Percentiles rank a stretch among this genome's conserved stretches.
Conservation (phyloP, 768 basidiomycete genomes). For the Boletus vermiculosoides region DNA sequence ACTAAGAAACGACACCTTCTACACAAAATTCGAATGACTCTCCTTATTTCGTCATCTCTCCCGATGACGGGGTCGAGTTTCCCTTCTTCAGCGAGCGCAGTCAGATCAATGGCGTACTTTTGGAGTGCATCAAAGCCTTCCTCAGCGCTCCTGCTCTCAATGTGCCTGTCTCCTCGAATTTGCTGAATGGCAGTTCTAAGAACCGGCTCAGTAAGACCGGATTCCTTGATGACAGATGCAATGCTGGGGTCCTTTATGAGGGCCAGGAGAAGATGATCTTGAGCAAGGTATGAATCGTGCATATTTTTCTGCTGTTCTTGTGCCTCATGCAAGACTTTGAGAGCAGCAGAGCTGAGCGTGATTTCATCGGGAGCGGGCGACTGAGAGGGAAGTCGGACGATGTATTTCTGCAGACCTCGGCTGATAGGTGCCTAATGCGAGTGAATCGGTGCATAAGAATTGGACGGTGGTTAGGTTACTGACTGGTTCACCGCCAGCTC, state of each 20-base stretch:
- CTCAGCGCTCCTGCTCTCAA: constrained; percentile 86
- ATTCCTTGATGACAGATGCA: constrained; percentile 69
- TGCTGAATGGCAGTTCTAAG: constrained; percentile 78
- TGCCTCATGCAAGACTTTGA: constrained; percentile 72
- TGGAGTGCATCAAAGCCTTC: constrained; percentile 90
- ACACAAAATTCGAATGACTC: constrained; percentile 80
- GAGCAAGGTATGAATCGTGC: constrained; percentile 90
- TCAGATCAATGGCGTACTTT: constrained; percentile 87
- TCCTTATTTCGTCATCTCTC: constrained; percentile 87
- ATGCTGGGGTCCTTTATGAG: constrained; percentile 75
- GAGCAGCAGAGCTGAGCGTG: constrained; percentile 52
- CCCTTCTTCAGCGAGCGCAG: constrained; percentile 83
- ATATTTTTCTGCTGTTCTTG: constrained; percentile 76
- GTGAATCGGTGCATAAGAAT: not conserved
- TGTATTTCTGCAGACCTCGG: constrained; percentile 69
- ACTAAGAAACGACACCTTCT: constrained; percentile 48
- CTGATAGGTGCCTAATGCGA: constrained; percentile 51
- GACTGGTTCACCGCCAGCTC: constrained; percentile 84
- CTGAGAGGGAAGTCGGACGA: constrained; percentile 82
- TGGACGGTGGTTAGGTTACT: constrained; percentile 22
- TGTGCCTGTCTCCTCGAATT: constrained; percentile 76
- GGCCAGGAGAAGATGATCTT: constrained; percentile 88
- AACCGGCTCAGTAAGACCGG: constrained; percentile 64
- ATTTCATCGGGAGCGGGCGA: constrained; percentile 84
- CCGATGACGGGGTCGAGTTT: constrained; percentile 97